Conservation (phyloP, 2,329 filamentous ascomycete species). For the Exophiala viscosa region DNA sequence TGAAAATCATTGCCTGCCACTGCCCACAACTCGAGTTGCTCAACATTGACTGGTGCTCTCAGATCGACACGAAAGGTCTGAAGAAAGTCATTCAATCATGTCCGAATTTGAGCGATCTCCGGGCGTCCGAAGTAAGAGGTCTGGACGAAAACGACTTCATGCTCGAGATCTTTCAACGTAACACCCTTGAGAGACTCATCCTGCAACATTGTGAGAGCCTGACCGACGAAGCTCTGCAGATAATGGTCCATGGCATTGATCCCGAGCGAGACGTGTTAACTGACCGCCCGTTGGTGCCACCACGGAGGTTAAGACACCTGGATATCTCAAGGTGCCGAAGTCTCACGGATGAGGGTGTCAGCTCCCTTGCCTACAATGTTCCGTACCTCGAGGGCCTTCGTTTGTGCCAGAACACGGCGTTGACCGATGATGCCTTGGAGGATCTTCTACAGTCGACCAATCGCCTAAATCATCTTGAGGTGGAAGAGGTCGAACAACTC, state of each 20-base stretch:
- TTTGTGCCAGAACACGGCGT: slow-evolving; percentile 68
- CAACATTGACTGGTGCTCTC: slow-evolving; percentile 90
- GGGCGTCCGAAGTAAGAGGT: slow-evolving; percentile 75
- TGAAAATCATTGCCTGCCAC: slow-evolving; percentile 77
- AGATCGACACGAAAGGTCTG: slow-evolving; percentile 74
- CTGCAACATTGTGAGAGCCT: slow-evolving; percentile 76
- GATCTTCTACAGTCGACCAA: slow-evolving; percentile 72
- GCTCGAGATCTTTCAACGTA: slow-evolving; percentile 70
- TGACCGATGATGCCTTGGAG: slow-evolving; percentile 71
- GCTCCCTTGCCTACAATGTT: slow-evolving; percentile 66
- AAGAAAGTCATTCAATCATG: slow-evolving; percentile 70
- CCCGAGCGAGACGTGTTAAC: slow-evolving; percentile 79
- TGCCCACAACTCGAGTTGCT: slow-evolving; percentile 79
- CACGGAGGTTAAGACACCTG: slow-evolving; percentile 75
- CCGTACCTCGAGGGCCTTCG: slow-evolving; percentile 79
- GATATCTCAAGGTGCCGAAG: slow-evolving; percentile 75
- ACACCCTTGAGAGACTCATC: slow-evolving; percentile 76
- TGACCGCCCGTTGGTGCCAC: slow-evolving; percentile 68
- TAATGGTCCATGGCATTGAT: slow-evolving; percentile 70
- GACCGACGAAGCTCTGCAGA: slow-evolving; percentile 67
- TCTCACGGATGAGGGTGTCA: slow-evolving; percentile 70
- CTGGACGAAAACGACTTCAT: slow-evolving; percentile 73
- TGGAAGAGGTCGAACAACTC: slow-evolving; percentile 77
- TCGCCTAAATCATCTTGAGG: slow-evolving; percentile 75
- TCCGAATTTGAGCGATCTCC: slow-evolving; percentile 68